Evolutionary conservation across 768 basidiomycete genomes (phyloP).

Genomic region (Lactarius sanguifluus): DNA sequence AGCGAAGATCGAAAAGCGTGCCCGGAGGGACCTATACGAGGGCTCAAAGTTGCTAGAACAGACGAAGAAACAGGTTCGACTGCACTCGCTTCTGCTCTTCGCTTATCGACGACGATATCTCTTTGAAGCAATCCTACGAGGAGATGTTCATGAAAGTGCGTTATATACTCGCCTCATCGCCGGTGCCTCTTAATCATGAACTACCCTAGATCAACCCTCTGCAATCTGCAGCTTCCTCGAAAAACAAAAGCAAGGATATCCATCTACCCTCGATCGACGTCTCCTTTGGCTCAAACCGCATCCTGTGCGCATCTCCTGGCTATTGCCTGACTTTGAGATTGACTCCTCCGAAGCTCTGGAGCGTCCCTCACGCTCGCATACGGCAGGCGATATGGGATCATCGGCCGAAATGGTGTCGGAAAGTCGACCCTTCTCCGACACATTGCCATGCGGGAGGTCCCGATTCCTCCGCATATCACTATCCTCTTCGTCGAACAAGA

Average conservation of each 20-base stretch:
- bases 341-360: constrained; percentile 54
- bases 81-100: neutral
- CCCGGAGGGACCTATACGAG: constrained; percentile 87
- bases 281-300: constrained; percentile 92
- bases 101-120: constrained; percentile 6
- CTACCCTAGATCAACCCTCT: constrained; percentile 80
- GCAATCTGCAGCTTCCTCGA: constrained; percentile 66
- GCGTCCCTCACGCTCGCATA: constrained; percentile 85
- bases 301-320: constrained; percentile 55
- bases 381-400: constrained; percentile 88
- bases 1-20: constrained; percentile 98
- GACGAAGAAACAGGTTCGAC: constrained; percentile 78
- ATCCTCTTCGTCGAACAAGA: constrained; percentile 99
- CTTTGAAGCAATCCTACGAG: constrained; percentile 88
- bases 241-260: constrained; percentile 97
- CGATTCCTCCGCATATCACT: constrained; percentile 91
- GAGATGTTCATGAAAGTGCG: constrained; percentile 97
- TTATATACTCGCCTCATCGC: neutral
- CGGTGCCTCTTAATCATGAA: constrained; percentile 1
- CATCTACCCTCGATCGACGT: constrained; percentile 95
- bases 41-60: constrained; percentile 94
- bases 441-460: constrained; percentile 92
- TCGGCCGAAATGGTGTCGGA: constrained; percentile 79
- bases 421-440: constrained; percentile 95
- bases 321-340: constrained; percentile 10